Evolutionary conservation across 2,329 filamentous ascomycete species (phyloP).

Genomic region (Monilinia fructicola): DNA sequence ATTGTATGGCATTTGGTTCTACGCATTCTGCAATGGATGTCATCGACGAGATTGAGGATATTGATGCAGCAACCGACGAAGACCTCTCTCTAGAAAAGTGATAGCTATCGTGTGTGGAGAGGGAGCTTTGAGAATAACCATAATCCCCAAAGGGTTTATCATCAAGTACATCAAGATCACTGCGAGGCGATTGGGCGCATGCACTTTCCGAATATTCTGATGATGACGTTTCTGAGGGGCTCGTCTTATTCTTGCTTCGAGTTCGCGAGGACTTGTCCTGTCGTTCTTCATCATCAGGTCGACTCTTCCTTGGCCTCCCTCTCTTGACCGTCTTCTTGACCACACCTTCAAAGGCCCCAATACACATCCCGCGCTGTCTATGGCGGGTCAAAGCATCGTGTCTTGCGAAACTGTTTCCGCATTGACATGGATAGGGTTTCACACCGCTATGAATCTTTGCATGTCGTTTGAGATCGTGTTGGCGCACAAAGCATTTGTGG

Average conservation of each 20-base stretch:
- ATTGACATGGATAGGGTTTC: constrained; percentile 93
- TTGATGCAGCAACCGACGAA: constrained; percentile 24
- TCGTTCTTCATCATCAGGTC: constrained; percentile 53
- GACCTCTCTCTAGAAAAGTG: constrained; percentile 40
- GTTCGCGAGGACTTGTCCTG: constrained; percentile 58
- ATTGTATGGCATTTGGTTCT: constrained; percentile 38
- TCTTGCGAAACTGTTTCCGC: constrained; percentile 89
- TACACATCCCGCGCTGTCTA: constrained; percentile 92
- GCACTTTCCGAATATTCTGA: constrained; percentile 58
- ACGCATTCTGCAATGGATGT: constrained; percentile 32
- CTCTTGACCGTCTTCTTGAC: constrained; percentile 67
- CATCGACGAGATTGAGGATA: constrained; percentile 17
- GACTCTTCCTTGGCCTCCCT: constrained; percentile 61
- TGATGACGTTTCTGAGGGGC: constrained; percentile 49
- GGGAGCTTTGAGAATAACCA: constrained; percentile 42
- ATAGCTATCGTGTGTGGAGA: constrained; percentile 43
- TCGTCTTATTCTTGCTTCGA: constrained; percentile 51
- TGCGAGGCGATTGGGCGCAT: constrained; percentile 53
- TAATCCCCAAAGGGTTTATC: constrained; percentile 41
- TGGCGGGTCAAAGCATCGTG: constrained; percentile 95
- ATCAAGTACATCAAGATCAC: constrained; percentile 47
- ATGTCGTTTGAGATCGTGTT: constrained; percentile 95
- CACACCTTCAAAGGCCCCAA: constrained; percentile 85
- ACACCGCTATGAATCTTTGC: constrained; percentile 96
- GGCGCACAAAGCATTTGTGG: constrained; percentile 92